Base-by-base conservation (phyloP, 495 filamentous ascomycete species). In the Tuber brumale region DNA sequence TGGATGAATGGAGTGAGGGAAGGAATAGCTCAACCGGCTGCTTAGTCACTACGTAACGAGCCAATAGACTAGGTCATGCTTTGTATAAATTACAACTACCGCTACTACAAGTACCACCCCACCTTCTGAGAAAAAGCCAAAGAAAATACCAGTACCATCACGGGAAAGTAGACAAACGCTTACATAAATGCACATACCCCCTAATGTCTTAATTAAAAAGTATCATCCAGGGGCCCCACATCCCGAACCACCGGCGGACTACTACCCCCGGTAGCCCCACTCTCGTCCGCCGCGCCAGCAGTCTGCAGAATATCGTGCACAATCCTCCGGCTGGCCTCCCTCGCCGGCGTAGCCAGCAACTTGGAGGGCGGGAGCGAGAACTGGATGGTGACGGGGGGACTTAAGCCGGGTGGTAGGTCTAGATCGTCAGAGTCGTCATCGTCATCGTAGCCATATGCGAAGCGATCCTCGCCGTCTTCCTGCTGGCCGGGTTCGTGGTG, bases 381-480 rank as follows among this genome's bases (percentile, higher is more conserved):
- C 82, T 97, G 94, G 84, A 99, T 97, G 41, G 95, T 99, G 85
- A 97, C 97, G 0, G 95, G 95, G 48, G 96, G 95, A 81, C 93
- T 97, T 79, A 94, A 89, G 0, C 89, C 93, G 19, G 89, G 77
- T 16, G 85, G 85, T 3, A 87, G 87, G 61, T 90, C 89, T 2
- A 89, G 85, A 31, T 90, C 87, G 43, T 88, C 88, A 14, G 86
- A 87, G 69, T 88, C 89, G 61, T 90, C 88, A 7, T 86, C 85
- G 4, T 86, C 85, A 66, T 92, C 88, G 72, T 76, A 82, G n/a
- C 70, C 69, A n/a, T 77, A 69, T 14, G 43, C 46, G 7, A 41
- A 41, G 39, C 19, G 39, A 27, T 35, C 31, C 2, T 45, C 23
- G 70, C 45, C 18, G 12, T 75, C 61, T 31, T 27, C 51, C n/a